Conservation (phyloP, 2,329 filamentous ascomycete genomes). For the Aureobasidium sp. region DNA sequence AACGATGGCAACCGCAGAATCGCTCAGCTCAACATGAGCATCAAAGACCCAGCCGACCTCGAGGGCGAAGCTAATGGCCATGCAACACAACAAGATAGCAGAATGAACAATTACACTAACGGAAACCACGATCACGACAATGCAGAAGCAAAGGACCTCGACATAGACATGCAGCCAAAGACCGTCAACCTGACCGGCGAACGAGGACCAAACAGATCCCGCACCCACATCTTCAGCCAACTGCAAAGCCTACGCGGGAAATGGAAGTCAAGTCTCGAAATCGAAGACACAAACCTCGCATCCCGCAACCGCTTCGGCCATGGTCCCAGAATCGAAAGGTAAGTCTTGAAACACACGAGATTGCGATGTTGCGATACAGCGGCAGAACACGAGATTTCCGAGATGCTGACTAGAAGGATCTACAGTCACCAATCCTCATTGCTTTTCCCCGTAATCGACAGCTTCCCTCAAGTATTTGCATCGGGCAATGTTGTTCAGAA, state of each 20-base stretch:
- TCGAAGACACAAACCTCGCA: conserved; percentile 23
- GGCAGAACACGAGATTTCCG: background rate
- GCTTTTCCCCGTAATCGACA: conserved; percentile 69
- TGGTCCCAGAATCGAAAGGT: conserved; percentile 9
- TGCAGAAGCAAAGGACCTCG: conserved; percentile 12
- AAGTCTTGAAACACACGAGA: conserved; percentile 13
- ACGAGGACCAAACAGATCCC: background rate
- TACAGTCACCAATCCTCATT: conserved; percentile 39
- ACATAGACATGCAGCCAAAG: conserved; percentile 18
- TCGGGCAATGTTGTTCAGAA: conserved; percentile 29
- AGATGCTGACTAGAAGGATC: background rate
- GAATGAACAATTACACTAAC: conserved; percentile 24
- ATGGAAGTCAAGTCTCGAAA: conserved; percentile 26
- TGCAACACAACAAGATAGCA: conserved; percentile 19
- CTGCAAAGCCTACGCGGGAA: conserved; percentile 30
- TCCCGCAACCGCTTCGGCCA: conserved; percentile 24
- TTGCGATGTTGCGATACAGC: background rate
- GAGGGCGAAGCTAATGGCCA: conserved; percentile 20
- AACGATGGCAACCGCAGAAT: conserved; percentile 72
- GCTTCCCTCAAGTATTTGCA: conserved; percentile 69
- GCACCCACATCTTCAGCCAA: conserved; percentile 32
- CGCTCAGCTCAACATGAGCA: conserved; percentile 61
- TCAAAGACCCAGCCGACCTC: conserved; percentile 34
- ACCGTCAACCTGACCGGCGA: conserved; percentile 13
- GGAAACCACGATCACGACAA: conserved; percentile 12